These are phyloP conservation scores for Erigeron philadelphicus DNA, from an alignment of 140 eudicot species.

Conservation along the genomic window DNA sequence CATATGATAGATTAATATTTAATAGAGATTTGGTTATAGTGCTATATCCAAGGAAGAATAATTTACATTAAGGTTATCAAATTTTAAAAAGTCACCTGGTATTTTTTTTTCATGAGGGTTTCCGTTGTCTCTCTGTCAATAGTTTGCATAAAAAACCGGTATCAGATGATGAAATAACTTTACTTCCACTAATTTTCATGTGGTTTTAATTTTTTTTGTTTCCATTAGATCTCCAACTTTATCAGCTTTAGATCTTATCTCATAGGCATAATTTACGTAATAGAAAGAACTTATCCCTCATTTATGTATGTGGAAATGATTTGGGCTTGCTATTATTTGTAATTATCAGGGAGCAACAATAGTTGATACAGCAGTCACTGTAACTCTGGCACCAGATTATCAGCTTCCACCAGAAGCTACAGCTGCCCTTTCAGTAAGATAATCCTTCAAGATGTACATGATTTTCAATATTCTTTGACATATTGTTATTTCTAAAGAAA, in stretches of 20 bases:
- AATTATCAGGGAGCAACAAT: constrained; percentile 80
- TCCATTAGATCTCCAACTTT: neutral
- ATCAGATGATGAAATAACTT: neutral
- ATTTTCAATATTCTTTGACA: neutral
- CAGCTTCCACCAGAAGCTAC: constrained; percentile 64
- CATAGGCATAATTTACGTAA: neutral
- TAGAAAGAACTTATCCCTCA: neutral
- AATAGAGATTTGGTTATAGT: neutral
- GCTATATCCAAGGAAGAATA: too few relatives aligned
- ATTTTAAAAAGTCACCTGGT: too few relatives aligned
- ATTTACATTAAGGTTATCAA: too few relatives aligned
- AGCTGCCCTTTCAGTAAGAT: constrained; percentile 44
- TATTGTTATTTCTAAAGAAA: too few relatives aligned
- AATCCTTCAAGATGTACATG: neutral
- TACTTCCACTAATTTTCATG: neutral
- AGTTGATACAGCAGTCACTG: constrained; percentile 50
- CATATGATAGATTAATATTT: neutral
- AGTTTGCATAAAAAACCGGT: neutral
- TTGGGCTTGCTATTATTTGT: constrained; percentile 12
- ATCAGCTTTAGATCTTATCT: neutral
- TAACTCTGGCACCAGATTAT: constrained; percentile 58
- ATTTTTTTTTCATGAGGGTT: neutral
- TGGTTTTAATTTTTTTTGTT: neutral
- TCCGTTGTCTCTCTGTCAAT: neutral
- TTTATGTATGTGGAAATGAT: neutral